A percentile compares a stretch with the other conserved stretches of the same genome.
Evolutionary conservation across 2,329 filamentous ascomycete genomes (phyloP).

Genomic region (Fusarium clavum): DNA sequence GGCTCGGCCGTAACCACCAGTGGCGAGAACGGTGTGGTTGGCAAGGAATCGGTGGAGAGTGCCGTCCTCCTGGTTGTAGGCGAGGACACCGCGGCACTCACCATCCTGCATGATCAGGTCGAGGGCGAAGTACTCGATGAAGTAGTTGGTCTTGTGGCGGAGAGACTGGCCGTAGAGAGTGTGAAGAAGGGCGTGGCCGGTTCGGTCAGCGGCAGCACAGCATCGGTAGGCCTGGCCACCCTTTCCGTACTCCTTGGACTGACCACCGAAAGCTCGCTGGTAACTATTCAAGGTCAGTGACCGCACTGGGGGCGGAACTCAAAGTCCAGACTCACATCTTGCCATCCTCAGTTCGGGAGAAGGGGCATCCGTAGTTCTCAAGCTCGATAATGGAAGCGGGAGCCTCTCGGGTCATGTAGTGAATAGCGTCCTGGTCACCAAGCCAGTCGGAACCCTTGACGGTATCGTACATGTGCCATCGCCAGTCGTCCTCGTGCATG

Average conservation of each 20-base stretch:
- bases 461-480: slow-evolving; percentile 99
- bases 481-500: slow-evolving; percentile 99
- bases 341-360: slow-evolving; percentile 95
- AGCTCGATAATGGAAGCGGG: slow-evolving; percentile 92
- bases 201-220: slow-evolving; percentile 95
- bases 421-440: slow-evolving; percentile 96
- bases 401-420: slow-evolving; percentile 98
- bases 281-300: slow-evolving; percentile 68
- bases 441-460: slow-evolving; percentile 99
- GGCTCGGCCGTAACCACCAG: slow-evolving; percentile 95
- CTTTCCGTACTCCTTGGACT: slow-evolving; percentile 94
- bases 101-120: slow-evolving; percentile 98
- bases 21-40: slow-evolving; percentile 96
- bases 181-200: slow-evolving; percentile 96
- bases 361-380: slow-evolving; percentile 97
- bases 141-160: slow-evolving; percentile 98
- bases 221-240: slow-evolving; percentile 98
- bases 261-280: slow-evolving; percentile 98
- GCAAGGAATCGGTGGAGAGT: slow-evolving; percentile 97
- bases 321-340: slow-evolving; percentile 74
- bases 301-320: background rate
- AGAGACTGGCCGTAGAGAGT: slow-evolving; percentile 98
- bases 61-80: slow-evolving; percentile 98
- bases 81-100: slow-evolving; percentile 94
- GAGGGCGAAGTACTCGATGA: slow-evolving; percentile 98